Conservation (phyloP, 1,284 basidiomycete species). For the Cryptococcus sp. region DNA sequence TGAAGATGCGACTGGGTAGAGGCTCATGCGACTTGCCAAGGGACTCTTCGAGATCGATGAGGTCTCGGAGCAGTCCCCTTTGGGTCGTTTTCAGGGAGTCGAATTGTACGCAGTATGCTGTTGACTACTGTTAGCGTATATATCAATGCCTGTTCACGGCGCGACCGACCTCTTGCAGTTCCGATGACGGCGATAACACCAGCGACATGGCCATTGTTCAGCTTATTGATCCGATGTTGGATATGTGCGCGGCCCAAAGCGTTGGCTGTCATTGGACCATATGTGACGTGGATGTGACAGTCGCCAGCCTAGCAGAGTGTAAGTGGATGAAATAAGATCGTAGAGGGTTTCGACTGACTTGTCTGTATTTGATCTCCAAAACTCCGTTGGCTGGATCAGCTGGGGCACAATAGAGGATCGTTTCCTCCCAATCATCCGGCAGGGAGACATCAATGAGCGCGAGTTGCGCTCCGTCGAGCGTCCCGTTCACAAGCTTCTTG, state of each 20-base stretch:
- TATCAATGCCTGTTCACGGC: neutral
- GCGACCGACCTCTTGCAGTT: conserved; percentile 19
- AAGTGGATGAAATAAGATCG: neutral
- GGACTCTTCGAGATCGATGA: conserved; percentile 47
- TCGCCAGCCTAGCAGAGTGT: conserved; percentile 25
- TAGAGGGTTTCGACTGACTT: conserved; percentile 12
- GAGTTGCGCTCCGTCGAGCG: conserved; percentile 3
- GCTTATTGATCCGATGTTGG: conserved; percentile 26
- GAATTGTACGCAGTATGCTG: conserved; percentile 32
- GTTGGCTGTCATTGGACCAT: conserved; percentile 32
- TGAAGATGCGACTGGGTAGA: conserved; percentile 60
- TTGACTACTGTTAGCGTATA: neutral
- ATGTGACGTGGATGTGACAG: conserved; percentile 35
- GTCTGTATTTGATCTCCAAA: conserved; percentile 29
- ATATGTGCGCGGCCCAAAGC: conserved; percentile 27
- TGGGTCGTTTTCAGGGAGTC: conserved; percentile 23
- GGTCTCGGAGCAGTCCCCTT: conserved; percentile 16
- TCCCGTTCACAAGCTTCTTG: conserved; percentile 16
- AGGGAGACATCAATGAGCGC: conserved; percentile 20
- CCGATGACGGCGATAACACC: conserved; percentile 26
- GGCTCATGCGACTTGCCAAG: conserved; percentile 49
- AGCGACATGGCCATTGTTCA: conserved; percentile 13
- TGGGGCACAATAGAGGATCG: conserved; percentile 49
- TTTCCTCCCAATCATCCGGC: conserved; percentile 40
- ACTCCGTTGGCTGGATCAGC: conserved; percentile 22